Evolutionary conservation across 345 rosid genomes (phyloP).

Genomic region (Eucalyptus virginea): DNA sequence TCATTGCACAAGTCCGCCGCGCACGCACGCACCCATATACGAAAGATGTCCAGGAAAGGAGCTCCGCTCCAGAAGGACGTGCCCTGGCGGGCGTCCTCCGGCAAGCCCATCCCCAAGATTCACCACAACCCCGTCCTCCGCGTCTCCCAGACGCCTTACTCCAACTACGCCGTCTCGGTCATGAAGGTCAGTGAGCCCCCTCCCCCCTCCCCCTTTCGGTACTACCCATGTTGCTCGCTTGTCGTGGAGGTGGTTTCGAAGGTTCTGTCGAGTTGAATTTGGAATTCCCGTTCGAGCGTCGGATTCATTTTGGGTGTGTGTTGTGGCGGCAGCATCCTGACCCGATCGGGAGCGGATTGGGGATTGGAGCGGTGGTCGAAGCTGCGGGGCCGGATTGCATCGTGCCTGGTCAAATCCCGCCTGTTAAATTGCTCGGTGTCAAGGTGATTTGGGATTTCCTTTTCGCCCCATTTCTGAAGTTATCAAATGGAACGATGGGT

Average conservation of each 20-base stretch:
- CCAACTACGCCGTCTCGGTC: constrained; percentile 50
- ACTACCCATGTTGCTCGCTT: background rate
- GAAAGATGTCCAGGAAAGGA: constrained; percentile 46
- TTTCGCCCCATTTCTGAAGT: background rate
- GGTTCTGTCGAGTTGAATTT: background rate
- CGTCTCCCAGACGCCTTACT: constrained; percentile 34
- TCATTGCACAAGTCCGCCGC: background rate
- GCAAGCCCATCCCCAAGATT: constrained; percentile 64
- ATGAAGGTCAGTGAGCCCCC: constrained; percentile 33
- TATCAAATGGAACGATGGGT: background rate
- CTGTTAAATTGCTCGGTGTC: constrained; percentile 66
- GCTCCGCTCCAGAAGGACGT: constrained; percentile 58
- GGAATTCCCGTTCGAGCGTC: background rate
- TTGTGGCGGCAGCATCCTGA: constrained; percentile 61
- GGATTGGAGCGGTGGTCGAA: constrained; percentile 62
- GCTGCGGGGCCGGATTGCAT: constrained; percentile 86
- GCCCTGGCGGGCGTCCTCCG: constrained; percentile 68
- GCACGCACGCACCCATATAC: background rate
- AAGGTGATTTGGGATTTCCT: constrained; percentile 25
- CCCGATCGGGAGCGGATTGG: constrained; percentile 75
- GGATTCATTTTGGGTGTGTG: background rate
- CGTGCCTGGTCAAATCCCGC: constrained; percentile 77
- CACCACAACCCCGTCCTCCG: constrained; percentile 57
- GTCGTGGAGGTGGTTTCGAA: background rate
- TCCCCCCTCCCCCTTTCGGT: background rate